Conservation (phyloP, 257 asterid species). For the Cynanchum wilfordii region DNA sequence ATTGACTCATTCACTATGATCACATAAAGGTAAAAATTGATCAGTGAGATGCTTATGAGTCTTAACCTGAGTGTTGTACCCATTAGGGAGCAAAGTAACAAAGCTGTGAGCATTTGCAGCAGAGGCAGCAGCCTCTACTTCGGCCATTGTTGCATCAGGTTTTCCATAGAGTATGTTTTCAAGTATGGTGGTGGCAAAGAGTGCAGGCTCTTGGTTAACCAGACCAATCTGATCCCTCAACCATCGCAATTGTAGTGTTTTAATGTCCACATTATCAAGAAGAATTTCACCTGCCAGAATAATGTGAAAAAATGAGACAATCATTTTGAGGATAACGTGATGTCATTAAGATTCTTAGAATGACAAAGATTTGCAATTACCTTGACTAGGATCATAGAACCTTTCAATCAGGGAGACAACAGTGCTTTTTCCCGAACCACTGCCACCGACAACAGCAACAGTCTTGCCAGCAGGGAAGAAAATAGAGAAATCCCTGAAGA, state of each 20-base stretch:
- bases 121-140: conserved; percentile 86
- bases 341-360: not conserved
- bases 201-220: conserved; percentile 99
- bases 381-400: conserved; percentile 90
- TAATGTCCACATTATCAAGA: conserved; percentile 76
- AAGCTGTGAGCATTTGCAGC: conserved; percentile 97
- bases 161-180: conserved; percentile 93
- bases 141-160: conserved; percentile 87
- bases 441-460: conserved; percentile 95
- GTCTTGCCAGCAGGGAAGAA: conserved; percentile 98
- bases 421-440: conserved; percentile 98
- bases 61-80: conserved; percentile 84
- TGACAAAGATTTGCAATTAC: conserved; percentile 35
- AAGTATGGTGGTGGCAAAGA: conserved; percentile 92
- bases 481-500: conserved; percentile 85
- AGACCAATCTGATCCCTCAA: conserved; percentile 87
- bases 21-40: not conserved
- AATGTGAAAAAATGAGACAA: conserved; percentile 3
- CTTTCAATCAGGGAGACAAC: conserved; percentile 88
- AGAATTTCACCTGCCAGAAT: conserved; percentile 66
- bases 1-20: not conserved
- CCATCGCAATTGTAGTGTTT: conserved; percentile 84
- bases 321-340: not conserved
- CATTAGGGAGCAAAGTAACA: conserved; percentile 83
- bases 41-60: not conserved